Conservation (phyloP, 345 rosid species). For the Eucalyptus coolabah region DNA sequence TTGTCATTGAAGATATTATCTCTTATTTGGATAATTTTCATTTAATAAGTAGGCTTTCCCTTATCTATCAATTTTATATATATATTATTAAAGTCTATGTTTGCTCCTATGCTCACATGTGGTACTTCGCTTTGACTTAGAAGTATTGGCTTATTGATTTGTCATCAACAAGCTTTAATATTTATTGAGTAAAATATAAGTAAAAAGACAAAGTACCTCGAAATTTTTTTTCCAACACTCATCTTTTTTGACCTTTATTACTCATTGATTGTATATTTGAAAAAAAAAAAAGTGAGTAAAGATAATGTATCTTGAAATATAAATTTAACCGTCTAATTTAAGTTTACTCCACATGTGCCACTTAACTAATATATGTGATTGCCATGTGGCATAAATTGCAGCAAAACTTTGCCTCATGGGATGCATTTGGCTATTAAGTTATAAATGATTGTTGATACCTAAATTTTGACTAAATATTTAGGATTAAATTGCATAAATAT, state of each 20-base stretch:
- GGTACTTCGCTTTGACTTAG: not conserved
- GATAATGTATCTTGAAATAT: no score
- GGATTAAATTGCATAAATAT: no score
- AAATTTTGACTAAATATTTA: not conserved
- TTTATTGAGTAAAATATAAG: not conserved
- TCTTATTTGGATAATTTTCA: not conserved
- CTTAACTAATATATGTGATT: not conserved
- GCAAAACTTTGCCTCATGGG: not conserved
- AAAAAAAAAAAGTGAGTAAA: no score
- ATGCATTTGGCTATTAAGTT: not conserved
- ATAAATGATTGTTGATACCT: no score
- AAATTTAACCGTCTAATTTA: not conserved
- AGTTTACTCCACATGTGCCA: not conserved
- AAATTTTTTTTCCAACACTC: accelerated
- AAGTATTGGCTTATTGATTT: not conserved
- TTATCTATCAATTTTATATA: no score
- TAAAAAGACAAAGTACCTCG: not conserved
- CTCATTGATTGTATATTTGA: not conserved
- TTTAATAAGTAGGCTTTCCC: not conserved
- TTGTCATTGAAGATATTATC: not conserved
- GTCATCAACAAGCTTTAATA: not conserved
- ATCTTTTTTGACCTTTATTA: accelerated
- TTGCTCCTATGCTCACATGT: accelerated
- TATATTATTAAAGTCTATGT: not conserved
- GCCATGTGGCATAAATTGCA: not conserved